These are phyloP conservation scores for Odontarrhena argentea DNA, from an alignment of 345 rosid genomes.

Conservation along the genomic window DNA sequence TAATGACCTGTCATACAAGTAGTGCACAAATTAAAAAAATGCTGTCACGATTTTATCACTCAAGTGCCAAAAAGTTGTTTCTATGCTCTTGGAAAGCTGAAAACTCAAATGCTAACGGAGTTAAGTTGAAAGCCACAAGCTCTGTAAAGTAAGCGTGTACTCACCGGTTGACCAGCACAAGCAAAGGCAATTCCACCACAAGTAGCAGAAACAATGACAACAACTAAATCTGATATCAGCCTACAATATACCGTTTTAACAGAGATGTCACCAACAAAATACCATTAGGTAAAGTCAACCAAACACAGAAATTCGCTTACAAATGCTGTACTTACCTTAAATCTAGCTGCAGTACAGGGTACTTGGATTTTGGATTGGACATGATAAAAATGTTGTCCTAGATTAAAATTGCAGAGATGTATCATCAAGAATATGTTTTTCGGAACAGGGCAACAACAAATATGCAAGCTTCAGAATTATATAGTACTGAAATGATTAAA, in stretches of 20 bases:
- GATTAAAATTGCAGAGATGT: slow-evolving; percentile 31
- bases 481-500: neutral
- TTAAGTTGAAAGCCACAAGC: slow-evolving; percentile 21
- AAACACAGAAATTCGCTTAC: neutral
- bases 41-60: neutral
- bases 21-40: neutral
- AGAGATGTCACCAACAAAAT: slow-evolving; percentile 29
- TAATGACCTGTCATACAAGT: slow-evolving; percentile 66
- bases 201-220: slow-evolving; percentile 96
- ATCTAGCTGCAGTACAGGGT: slow-evolving; percentile 90
- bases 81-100: neutral
- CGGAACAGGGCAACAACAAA: neutral
- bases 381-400: slow-evolving; percentile 98
- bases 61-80: slow-evolving; percentile 10
- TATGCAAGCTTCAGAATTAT: neutral
- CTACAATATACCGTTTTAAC: slow-evolving; percentile 50
- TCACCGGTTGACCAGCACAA: slow-evolving; percentile 98
- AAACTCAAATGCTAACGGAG: slow-evolving; percentile 21
- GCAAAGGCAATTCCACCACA: slow-evolving; percentile 99
- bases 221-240: slow-evolving; percentile 95
- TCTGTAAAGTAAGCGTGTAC: slow-evolving; percentile 37
- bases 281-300: neutral
- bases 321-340: slow-evolving; percentile 58
- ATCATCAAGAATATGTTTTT: neutral
- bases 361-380: slow-evolving; percentile 95